These are phyloP conservation scores for Penicillium corylophilum DNA, from an alignment of 2,329 filamentous ascomycete genomes.

Conservation along the genomic window DNA sequence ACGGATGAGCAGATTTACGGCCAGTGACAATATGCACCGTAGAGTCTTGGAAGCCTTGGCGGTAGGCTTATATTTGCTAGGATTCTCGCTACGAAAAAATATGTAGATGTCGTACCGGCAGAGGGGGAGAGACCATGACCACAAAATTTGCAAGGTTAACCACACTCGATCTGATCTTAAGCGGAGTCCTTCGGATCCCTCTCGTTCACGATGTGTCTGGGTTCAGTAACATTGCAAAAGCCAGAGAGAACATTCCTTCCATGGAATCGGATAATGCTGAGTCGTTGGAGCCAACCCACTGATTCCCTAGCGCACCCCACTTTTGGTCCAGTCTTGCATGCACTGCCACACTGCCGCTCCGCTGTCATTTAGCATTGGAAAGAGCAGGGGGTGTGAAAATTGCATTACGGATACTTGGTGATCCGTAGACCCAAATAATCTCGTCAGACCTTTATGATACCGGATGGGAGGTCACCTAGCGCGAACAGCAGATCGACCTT, in stretches of 20 bases:
- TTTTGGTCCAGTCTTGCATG: slow-evolving; percentile 26
- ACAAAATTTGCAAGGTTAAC: slow-evolving; percentile 1
- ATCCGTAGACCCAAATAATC: not conserved
- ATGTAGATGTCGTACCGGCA: not conserved
- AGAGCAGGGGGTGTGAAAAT: slow-evolving; percentile 7
- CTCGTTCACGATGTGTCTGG: not conserved
- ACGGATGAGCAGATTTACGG: not conserved
- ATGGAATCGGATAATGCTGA: slow-evolving; percentile 19
- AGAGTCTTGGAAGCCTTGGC: slow-evolving; percentile 20
- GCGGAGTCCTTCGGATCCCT: slow-evolving; percentile 3
- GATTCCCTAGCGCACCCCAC: slow-evolving; percentile 26
- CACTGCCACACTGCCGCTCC: slow-evolving; percentile 30
- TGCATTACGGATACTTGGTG: not conserved
- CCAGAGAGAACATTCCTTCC: slow-evolving; percentile 24
- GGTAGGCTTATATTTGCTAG: slow-evolving; percentile 24
- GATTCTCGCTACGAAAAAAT: not conserved
- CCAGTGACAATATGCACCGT: slow-evolving; percentile 15
- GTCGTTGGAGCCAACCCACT: slow-evolving; percentile 22
- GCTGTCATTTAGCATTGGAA: slow-evolving; percentile 22
- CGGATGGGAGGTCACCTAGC: not conserved
- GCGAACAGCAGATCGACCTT: not conserved
- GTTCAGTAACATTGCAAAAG: slow-evolving; percentile 13
- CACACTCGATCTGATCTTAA: not conserved
- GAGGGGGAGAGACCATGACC: not conserved
- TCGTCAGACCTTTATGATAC: not conserved